phyloP scores from a whole-genome alignment of 441 rosid genomes.

The California macrophylla region DNA sequence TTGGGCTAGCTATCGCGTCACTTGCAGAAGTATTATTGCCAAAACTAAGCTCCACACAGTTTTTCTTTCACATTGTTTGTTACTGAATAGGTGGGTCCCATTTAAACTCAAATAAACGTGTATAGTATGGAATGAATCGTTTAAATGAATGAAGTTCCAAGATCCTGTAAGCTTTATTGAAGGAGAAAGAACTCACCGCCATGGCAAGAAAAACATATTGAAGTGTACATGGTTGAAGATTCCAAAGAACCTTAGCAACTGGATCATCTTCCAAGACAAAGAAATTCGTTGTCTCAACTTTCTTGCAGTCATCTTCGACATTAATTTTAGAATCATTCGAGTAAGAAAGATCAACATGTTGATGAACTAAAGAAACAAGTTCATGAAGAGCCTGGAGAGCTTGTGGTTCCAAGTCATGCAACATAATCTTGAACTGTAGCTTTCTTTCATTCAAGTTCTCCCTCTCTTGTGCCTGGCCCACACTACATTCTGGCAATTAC shows the following conservation, averaged over 20 bases:
- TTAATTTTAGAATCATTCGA: constrained; percentile 27
- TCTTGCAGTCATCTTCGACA: constrained; percentile 22
- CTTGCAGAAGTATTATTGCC: not conserved
- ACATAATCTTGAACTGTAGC: constrained; percentile 18
- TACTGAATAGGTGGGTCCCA: too few relatives aligned
- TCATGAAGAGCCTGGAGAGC: constrained; percentile 26
- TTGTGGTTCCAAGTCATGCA: constrained; percentile 44
- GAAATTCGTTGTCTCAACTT: constrained; percentile 18
- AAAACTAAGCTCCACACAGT: not conserved
- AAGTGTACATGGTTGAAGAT: constrained; percentile 40
- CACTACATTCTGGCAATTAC: constrained; percentile 28
- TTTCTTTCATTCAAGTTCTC: constrained; percentile 27
- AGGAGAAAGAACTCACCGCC: constrained; percentile 43
- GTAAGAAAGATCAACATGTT: constrained; percentile 38
- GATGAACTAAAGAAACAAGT: constrained; percentile 46
- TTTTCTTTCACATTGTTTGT: not conserved
- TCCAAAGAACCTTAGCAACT: constrained; percentile 59
- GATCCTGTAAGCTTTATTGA: constrained; percentile 11
- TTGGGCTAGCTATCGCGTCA: not conserved
- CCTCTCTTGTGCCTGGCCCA: constrained; percentile 22
- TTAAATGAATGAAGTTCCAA: not conserved
- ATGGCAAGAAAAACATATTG: constrained; percentile 52
- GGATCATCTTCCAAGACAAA: constrained; percentile 55
- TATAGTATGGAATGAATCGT: not conserved
- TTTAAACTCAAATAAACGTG: not conserved